Evolutionary conservation across 805 yeast genomes (phyloP).

Genomic region (Candida insectorum): DNA sequence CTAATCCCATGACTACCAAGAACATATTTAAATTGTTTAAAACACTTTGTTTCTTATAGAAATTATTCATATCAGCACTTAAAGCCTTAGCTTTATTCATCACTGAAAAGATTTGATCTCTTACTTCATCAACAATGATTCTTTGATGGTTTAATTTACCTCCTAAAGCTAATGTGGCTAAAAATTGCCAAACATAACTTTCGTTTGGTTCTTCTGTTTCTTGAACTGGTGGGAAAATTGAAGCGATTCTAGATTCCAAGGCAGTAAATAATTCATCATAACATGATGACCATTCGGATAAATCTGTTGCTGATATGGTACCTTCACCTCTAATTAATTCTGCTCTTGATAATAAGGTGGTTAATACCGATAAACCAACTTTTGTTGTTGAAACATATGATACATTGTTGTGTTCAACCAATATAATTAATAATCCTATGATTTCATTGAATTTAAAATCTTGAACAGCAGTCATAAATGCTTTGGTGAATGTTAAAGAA

Average conservation of each 20-base stretch:
- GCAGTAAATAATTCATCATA: slow-evolving; percentile 80
- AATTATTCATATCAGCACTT: slow-evolving; percentile 43
- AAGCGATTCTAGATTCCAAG: slow-evolving; percentile 71
- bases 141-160: slow-evolving; percentile 90
- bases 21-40: slow-evolving; percentile 83
- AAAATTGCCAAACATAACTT: slow-evolving; percentile 89
- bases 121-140: slow-evolving; percentile 87
- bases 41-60: slow-evolving; percentile 52
- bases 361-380: slow-evolving; percentile 81
- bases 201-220: slow-evolving; percentile 44
- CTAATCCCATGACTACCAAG: slow-evolving; percentile 93
- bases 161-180: slow-evolving; percentile 89
- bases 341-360: slow-evolving; percentile 88
- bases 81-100: slow-evolving; percentile 72
- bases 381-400: slow-evolving; percentile 67
- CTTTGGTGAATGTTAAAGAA: slow-evolving; percentile 77
- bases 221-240: slow-evolving; percentile 73
- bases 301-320: slow-evolving; percentile 49
- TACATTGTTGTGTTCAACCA: slow-evolving; percentile 69
- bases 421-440: slow-evolving; percentile 65
- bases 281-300: slow-evolving; percentile 70
- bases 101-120: slow-evolving; percentile 89
- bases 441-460: slow-evolving; percentile 80
- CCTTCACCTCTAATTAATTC: slow-evolving; percentile 88
- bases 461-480: slow-evolving; percentile 76